These are phyloP conservation scores for Phytophthora boehmeriae DNA, from an alignment of 352 stramenopile genomes.

Conservation along the genomic window DNA sequence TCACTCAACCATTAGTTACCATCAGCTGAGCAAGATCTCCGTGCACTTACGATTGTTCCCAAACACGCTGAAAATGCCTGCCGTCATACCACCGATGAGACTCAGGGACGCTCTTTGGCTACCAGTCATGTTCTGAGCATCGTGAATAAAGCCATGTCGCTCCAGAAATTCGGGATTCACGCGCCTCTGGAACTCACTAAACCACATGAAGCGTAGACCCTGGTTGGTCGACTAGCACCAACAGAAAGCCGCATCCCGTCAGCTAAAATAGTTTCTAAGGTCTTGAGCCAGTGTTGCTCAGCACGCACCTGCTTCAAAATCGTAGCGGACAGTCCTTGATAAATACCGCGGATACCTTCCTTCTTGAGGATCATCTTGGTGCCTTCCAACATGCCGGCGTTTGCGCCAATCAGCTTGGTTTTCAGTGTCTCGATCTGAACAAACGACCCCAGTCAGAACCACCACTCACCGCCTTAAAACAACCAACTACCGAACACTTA, in stretches of 20 bases:
- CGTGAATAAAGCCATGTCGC: conserved; percentile 50
- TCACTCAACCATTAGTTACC: neutral
- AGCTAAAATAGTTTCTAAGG: neutral
- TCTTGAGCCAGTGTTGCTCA: neutral
- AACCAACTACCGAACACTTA: conserved; percentile 26
- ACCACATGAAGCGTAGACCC: conserved; percentile 97
- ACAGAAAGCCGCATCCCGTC: conserved; percentile 6
- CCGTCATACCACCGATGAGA: conserved; percentile 95
- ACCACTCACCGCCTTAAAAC: neutral
- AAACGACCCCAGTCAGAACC: neutral
- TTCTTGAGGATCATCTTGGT: conserved; percentile 93
- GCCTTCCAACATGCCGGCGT: conserved; percentile 90
- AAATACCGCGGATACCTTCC: conserved; percentile 92
- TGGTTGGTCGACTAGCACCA: conserved; percentile 90
- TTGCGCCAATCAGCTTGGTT: conserved; percentile 97
- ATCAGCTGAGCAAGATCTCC: conserved; percentile 38
- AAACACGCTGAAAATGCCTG: conserved; percentile 96
- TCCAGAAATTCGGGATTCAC: conserved; percentile 62
- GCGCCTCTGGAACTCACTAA: conserved; percentile 94
- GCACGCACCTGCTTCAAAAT: conserved; percentile 92
- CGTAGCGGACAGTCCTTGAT: conserved; percentile 93
- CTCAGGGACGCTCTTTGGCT: conserved; percentile 82
- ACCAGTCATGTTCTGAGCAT: conserved; percentile 79
- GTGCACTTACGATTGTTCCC: conserved; percentile 94
- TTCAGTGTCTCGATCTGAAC: conserved; percentile 95